phyloP scores from a whole-genome alignment of 495 filamentous ascomycete species.

The Letharia lupina region DNA sequence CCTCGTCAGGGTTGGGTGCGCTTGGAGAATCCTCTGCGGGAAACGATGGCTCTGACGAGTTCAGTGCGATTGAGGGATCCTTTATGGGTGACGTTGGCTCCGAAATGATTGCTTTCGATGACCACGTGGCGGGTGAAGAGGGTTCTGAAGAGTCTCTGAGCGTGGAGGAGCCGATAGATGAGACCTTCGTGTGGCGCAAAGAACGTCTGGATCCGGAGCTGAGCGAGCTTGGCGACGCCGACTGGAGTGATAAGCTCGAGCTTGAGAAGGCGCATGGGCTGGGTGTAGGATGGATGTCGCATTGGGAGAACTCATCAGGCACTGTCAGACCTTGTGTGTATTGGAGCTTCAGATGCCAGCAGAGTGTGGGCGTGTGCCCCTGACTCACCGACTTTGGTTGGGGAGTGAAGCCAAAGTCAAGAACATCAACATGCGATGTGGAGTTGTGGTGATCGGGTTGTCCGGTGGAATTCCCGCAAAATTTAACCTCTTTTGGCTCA shows the following conservation, averaged over 20 bases:
- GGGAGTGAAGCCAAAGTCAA: not conserved
- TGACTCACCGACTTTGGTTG: not conserved
- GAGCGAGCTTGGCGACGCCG: not conserved
- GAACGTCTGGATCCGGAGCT: not conserved
- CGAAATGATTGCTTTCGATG: not conserved
- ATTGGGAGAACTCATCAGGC: slow-evolving; percentile 1
- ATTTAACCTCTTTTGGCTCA: not conserved
- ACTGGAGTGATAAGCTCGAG: not conserved
- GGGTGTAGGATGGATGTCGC: not conserved
- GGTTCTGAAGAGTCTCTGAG: not conserved
- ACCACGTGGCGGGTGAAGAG: not conserved
- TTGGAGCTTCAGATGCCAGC: slow-evolving; percentile 5
- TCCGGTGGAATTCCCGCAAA: too few species aligned
- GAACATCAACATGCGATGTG: not conserved
- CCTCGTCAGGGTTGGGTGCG: not conserved
- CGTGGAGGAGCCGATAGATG: slow-evolving; percentile 1
- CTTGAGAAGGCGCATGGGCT: not conserved
- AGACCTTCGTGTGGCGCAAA: not conserved
- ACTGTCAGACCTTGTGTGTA: not conserved
- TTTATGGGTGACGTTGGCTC: not conserved
- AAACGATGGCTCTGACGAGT: not conserved
- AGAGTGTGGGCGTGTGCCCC: not conserved
- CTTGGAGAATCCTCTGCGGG: not conserved
- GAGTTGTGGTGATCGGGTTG: not conserved
- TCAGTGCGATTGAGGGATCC: not conserved